Base-by-base conservation (phyloP, 2,329 filamentous ascomycete genomes). In the Aspergillus sp. region DNA sequence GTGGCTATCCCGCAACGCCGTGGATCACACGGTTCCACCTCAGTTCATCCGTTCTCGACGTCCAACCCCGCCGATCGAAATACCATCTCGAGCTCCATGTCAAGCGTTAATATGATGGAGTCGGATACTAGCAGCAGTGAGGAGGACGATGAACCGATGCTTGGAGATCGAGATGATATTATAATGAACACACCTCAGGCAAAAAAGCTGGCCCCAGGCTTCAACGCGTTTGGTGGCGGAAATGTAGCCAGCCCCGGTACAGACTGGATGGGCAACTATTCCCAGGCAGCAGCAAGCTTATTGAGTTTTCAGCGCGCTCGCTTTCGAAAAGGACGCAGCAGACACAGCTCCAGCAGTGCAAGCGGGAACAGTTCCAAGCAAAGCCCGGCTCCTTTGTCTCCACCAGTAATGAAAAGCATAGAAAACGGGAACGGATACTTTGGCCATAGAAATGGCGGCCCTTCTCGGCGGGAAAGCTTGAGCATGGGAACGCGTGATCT, bases 401-500 rank as follows among this genome's bases (percentile, higher is more conserved):
- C 93, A 9, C 90, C 93, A 2, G 78, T 85, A 1, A 76, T 79
- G 62, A 79, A 81, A 60, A 84, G 80, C 51, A 80, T 83, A 22
- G 83, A 87, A 59, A 79, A 77, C 43, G 74, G 76, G 5, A 74
- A 73, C 36, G 78, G 81, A 12, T 86, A 84, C 66, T 85, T 87
- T 68, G 78, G 78, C 2, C 74, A 76, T 5, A 78, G 78, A 56
- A 76, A 77, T 52, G 79, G 71, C 52, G 72, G 78, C 7, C 73
- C 80, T 42, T 83, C 89, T 8, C 83, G 93, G 44, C 83, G 93
- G 43, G 93, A 97, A 74, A 96, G 91, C 72, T 87, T 98, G 59
- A 96, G 90, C 63, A 87, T 95, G 79, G 91, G 93, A 38, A 93
- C 93, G 15, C 93, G 95, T 64, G 91, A 96, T 66, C 77, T 97